Conservation (phyloP, 2,329 filamentous ascomycete species). For the Botrytis paeoniae region DNA sequence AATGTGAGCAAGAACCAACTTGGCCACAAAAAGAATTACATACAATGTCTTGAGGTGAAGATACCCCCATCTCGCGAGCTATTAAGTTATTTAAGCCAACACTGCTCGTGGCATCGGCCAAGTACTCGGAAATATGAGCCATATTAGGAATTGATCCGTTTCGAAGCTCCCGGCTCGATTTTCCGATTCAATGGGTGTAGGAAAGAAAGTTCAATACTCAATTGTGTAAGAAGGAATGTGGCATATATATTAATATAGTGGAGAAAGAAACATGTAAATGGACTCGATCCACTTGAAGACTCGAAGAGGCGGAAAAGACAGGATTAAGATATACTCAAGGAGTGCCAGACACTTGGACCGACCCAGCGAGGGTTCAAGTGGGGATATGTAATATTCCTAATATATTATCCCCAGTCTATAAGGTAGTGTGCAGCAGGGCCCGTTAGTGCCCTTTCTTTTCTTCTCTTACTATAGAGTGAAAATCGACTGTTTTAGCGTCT, state of each 20-base stretch:
- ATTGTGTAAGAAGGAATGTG: slow-evolving; percentile 4
- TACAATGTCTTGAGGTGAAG: slow-evolving; percentile 40
- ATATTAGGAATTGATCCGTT: slow-evolving; percentile 22
- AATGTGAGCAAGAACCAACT: slow-evolving; percentile 21
- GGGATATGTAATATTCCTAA: slow-evolving; percentile 26
- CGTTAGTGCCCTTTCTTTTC: slow-evolving; percentile 11
- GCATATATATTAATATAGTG: slow-evolving; percentile 16
- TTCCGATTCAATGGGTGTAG: slow-evolving; percentile 19
- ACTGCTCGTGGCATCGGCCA: slow-evolving; percentile 14
- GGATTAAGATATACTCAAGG: slow-evolving; percentile 29
- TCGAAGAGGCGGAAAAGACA: slow-evolving; percentile 18
- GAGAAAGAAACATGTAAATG: slow-evolving; percentile 23
- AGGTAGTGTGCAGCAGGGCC: slow-evolving; percentile 24
- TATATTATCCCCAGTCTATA: slow-evolving; percentile 25
- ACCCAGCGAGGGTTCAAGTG: slow-evolving; percentile 23
- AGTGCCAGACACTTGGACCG: slow-evolving; percentile 26
- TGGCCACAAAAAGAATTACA: slow-evolving; percentile 19
- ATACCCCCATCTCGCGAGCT: slow-evolving; percentile 25
- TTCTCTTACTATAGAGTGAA: slow-evolving; percentile 8
- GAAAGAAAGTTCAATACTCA: slow-evolving; percentile 17
- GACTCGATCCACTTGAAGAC: slow-evolving; percentile 26
- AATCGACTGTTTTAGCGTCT: slow-evolving; percentile 30
- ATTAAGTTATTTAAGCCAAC: slow-evolving; percentile 34
- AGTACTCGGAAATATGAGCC: slow-evolving; percentile 16
- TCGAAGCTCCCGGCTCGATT: slow-evolving; percentile 26